These are phyloP conservation scores for Blastobotrys indianensis DNA, from an alignment of 1,139 yeast genomes.

Conservation along the genomic window DNA sequence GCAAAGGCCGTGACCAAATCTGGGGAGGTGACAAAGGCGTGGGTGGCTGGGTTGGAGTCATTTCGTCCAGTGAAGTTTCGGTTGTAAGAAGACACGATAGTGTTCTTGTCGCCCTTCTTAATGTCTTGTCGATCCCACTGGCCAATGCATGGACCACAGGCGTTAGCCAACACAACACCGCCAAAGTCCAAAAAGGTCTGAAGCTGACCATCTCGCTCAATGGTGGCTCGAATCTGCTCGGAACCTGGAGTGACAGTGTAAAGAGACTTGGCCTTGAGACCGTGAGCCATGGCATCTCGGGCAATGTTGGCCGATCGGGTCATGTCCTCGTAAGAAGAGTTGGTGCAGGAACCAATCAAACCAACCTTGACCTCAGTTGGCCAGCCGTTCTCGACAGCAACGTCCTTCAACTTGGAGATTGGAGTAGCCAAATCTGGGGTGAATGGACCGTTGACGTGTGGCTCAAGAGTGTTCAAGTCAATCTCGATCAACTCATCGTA, in stretches of 20 bases:
- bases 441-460: constrained; percentile 98
- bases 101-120: constrained; percentile 96
- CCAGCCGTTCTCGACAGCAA: constrained; percentile 86
- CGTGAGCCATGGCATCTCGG: constrained; percentile 84
- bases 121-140: constrained; percentile 99
- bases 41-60: constrained; percentile 98
- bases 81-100: constrained; percentile 97
- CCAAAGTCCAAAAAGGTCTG: constrained; percentile 87
- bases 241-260: constrained; percentile 98
- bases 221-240: constrained; percentile 98
- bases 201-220: constrained; percentile 94
- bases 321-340: constrained; percentile 99
- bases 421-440: constrained; percentile 99
- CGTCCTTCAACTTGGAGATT: constrained; percentile 84
- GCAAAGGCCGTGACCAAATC: constrained; percentile 96
- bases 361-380: constrained; percentile 93
- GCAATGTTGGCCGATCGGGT: constrained; percentile 94
- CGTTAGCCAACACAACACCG: constrained; percentile 94
- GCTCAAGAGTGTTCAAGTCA: constrained; percentile 92
- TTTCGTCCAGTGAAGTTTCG: constrained; percentile 98
- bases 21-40: constrained; percentile 97
- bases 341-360: constrained; percentile 98
- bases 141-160: constrained; percentile 99
- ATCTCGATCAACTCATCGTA: constrained; percentile 95
- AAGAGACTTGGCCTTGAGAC: constrained; percentile 82